Evolutionary conservation across 164 flowering plant genomes (phyloP).

Genomic region (Cinnamomum chago): DNA sequence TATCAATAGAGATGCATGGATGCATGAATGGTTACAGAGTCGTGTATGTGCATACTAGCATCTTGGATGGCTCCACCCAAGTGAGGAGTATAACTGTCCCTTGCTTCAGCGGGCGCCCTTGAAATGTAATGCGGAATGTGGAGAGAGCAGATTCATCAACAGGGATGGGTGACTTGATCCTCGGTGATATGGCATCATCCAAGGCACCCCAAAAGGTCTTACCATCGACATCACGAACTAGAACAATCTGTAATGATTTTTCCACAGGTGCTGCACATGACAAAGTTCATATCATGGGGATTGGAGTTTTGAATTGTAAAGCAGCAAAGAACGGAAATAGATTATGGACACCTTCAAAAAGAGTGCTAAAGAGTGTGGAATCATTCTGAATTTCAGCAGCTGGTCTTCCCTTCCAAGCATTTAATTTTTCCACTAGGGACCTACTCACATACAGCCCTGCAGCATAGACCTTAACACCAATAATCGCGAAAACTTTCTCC

Average conservation of each 20-base stretch:
- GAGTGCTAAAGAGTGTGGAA: slow-evolving; percentile 36
- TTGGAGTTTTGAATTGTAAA: neutral
- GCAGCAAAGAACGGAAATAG: neutral
- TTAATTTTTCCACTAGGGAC: slow-evolving; percentile 29
- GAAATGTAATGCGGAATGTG: slow-evolving; percentile 59
- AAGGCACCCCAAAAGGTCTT: slow-evolving; percentile 95
- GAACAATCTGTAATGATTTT: slow-evolving; percentile 74
- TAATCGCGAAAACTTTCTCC: slow-evolving; percentile 81
- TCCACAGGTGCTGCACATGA: slow-evolving; percentile 57
- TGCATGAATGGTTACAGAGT: neutral
- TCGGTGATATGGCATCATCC: slow-evolving; percentile 75
- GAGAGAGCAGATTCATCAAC: slow-evolving; percentile 70
- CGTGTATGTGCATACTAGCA: slow-evolving; percentile 52
- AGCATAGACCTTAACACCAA: slow-evolving; percentile 92
- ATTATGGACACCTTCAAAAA: slow-evolving; percentile 47
- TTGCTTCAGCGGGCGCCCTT: slow-evolving; percentile 70
- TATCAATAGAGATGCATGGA: neutral
- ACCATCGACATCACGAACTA: slow-evolving; percentile 91
- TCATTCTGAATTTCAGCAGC: slow-evolving; percentile 41
- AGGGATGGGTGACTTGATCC: slow-evolving; percentile 50
- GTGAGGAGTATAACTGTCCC: slow-evolving; percentile 73
- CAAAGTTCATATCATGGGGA: slow-evolving; percentile 9
- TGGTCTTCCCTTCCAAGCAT: slow-evolving; percentile 51
- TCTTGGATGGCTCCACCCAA: slow-evolving; percentile 69
- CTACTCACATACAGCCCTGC: slow-evolving; percentile 55